Base-by-base conservation (phyloP, 768 basidiomycete species). In the Cystobasidium onofrii region DNA sequence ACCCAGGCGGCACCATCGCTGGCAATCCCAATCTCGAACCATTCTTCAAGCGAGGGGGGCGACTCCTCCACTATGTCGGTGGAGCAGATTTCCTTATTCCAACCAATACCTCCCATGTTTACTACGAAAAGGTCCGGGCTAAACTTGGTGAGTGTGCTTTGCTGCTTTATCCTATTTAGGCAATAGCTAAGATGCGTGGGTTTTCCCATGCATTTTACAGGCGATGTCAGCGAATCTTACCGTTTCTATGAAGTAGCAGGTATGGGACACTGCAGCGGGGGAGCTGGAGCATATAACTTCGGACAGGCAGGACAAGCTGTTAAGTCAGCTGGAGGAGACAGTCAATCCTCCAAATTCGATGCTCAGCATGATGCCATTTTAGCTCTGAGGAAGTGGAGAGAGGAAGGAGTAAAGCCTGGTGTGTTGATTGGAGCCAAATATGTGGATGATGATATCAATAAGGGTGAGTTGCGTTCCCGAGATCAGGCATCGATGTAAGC, bases 351-450 rank as follows among this genome's bases (percentile, higher is more conserved):
- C 0, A 0, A 7, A 0, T 76, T 76, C 41, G 76, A 78, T 50
- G n/a, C 50, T 31, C 18, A 78, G 65, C 77, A 78, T 69, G 76
- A 78, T 70, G 67, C 73, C 36, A 34, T 75, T 23, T 69, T 76
- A 29, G 76, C 77, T 12, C 41, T 75, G 41, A 60, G 75, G 12
- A 67, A 70, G 17, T 78, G 77, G 77, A 50, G 61, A 39, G 76
- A 76, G 70, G 65, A 75, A 3, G 77, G 77, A 29, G 34, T 27
- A 7, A 66, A 73, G 15, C 77, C 77, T 0, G 64, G 75, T 17
- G 29, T 20, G 23, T 13, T 77, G 66, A 64, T 77, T 17, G 61
- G 62, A 1, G 55, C 64, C 12, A 61, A 31, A 20, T 77, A 75
- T 63, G 50, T 71, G 23, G 29, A 69, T 29, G 44, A 69, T 50